Percentiles rank a stretch among this genome's conserved stretches.
phyloP scores from a whole-genome alignment of 441 rosid genomes.

The Kokia cookei region DNA sequence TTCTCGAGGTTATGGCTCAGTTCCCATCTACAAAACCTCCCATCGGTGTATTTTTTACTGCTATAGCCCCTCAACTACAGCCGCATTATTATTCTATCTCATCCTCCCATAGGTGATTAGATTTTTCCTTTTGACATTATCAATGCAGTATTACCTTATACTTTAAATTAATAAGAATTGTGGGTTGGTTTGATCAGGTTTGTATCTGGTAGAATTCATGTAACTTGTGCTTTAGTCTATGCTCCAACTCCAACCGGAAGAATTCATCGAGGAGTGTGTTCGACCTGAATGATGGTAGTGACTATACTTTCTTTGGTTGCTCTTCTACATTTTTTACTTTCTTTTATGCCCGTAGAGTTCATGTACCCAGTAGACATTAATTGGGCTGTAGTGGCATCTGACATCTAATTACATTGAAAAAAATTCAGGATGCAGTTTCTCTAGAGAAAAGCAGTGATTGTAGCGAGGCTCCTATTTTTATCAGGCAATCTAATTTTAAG shows the following conservation, averaged over 20 bases:
- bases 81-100: slow-evolving; percentile 95
- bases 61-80: slow-evolving; percentile 80
- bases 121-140: background rate
- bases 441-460: slow-evolving; percentile 50
- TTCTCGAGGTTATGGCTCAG: slow-evolving; percentile 86
- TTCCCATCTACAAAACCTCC: slow-evolving; percentile 85
- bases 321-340: background rate
- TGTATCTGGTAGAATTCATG: slow-evolving; percentile 67
- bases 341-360: background rate
- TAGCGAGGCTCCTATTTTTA: slow-evolving; percentile 51
- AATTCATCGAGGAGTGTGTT: slow-evolving; percentile 81
- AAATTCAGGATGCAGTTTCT: slow-evolving; percentile 56
- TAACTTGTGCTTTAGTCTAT: slow-evolving; percentile 75
- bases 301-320: background rate
- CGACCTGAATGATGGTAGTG: slow-evolving; percentile 91
- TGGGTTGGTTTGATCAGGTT: slow-evolving; percentile 36
- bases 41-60: slow-evolving; percentile 87
- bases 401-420: background rate
- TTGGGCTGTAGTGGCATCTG: slow-evolving; percentile 8
- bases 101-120: slow-evolving; percentile 73
- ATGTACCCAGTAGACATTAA: background rate
- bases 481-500: slow-evolving; percentile 56
- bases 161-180: background rate
- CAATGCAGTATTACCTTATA: background rate
- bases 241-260: slow-evolving; percentile 83